Evolutionary conservation across 2,329 filamentous ascomycete genomes (phyloP).

Genomic region (Trichoderma koningii): DNA sequence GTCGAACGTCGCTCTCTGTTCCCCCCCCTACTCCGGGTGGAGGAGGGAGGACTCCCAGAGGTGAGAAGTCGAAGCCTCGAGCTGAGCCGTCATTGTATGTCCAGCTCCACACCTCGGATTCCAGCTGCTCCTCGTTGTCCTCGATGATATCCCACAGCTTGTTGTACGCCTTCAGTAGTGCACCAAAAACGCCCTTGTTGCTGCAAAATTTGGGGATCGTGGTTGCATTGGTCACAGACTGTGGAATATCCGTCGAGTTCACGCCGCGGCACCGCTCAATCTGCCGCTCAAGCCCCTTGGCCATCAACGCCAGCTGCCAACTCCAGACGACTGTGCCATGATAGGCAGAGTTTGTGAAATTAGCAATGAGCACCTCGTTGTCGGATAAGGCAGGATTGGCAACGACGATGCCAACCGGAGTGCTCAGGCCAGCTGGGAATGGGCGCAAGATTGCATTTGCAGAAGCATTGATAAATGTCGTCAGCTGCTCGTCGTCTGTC

Average conservation of each 20-base stretch:
- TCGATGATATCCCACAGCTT: slow-evolving; percentile 63
- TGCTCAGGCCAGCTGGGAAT: slow-evolving; percentile 62
- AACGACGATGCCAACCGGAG: slow-evolving; percentile 57
- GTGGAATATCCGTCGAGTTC: not conserved
- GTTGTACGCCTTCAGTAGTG: slow-evolving; percentile 56
- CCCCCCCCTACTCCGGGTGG: slow-evolving; percentile 26
- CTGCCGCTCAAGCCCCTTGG: slow-evolving; percentile 59
- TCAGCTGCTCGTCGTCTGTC: slow-evolving; percentile 59
- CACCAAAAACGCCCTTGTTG: slow-evolving; percentile 47
- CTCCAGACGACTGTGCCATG: slow-evolving; percentile 67
- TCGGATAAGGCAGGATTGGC: slow-evolving; percentile 62
- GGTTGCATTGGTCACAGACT: not conserved
- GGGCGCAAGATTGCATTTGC: slow-evolving; percentile 58
- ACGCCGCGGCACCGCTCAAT: slow-evolving; percentile 52
- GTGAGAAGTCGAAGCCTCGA: slow-evolving; percentile 31
- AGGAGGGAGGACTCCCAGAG: slow-evolving; percentile 31
- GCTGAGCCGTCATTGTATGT: slow-evolving; percentile 42
- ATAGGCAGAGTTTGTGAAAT: slow-evolving; percentile 59
- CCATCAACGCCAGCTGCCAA: slow-evolving; percentile 68
- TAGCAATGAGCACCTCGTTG: slow-evolving; percentile 48
- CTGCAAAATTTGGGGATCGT: slow-evolving; percentile 52
- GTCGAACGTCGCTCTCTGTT: slow-evolving; percentile 28
- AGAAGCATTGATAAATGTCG: slow-evolving; percentile 56
- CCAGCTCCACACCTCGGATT: slow-evolving; percentile 66
- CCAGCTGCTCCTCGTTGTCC: slow-evolving; percentile 52